Conservation (phyloP, 352 stramenopile species). For the Phytophthora lateralis region DNA sequence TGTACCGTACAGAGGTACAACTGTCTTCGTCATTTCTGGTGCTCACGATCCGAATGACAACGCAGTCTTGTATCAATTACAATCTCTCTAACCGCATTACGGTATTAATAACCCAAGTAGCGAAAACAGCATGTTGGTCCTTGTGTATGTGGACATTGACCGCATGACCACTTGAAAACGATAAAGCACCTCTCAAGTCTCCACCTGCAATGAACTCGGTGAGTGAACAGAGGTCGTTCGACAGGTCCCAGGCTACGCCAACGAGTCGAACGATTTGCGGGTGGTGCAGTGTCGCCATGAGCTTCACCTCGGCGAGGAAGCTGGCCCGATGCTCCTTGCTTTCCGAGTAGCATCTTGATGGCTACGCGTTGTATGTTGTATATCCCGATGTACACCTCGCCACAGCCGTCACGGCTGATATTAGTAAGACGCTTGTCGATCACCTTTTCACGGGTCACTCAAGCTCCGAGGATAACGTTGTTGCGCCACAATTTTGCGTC, state of each 20-base stretch:
- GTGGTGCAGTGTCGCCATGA: conserved; percentile 36
- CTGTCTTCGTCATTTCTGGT: too few species aligned
- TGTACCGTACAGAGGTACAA: too few species aligned
- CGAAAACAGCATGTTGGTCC: too few species aligned
- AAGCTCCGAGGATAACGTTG: conserved; percentile 27
- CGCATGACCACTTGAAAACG: too few species aligned
- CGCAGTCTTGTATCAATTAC: too few species aligned
- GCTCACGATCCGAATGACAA: too few species aligned
- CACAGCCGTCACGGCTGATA: conserved; percentile 34
- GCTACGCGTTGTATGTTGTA: conserved; percentile 13
- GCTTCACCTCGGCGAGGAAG: conserved; percentile 26
- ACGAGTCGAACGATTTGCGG: conserved; percentile 42
- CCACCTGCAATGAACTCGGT: conserved; percentile 41
- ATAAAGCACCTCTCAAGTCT: conserved; percentile 36
- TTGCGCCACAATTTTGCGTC: conserved; percentile 24
- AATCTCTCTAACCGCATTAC: too few species aligned
- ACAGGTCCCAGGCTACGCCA: conserved; percentile 41
- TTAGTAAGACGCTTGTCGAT: conserved; percentile 15
- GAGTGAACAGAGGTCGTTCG: conserved; percentile 39
- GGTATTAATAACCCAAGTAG: too few species aligned
- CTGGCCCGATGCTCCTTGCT: conserved; percentile 11
- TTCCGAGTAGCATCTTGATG: conserved; percentile 27
- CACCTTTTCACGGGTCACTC: conserved; percentile 37
- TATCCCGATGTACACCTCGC: conserved; percentile 10
- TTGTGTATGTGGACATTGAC: too few species aligned